Percentiles rank a stretch among this genome's conserved stretches.
These are phyloP conservation scores for Claviceps sp. DNA, from an alignment of 2,329 filamentous ascomycete species.

Conservation along the genomic window DNA sequence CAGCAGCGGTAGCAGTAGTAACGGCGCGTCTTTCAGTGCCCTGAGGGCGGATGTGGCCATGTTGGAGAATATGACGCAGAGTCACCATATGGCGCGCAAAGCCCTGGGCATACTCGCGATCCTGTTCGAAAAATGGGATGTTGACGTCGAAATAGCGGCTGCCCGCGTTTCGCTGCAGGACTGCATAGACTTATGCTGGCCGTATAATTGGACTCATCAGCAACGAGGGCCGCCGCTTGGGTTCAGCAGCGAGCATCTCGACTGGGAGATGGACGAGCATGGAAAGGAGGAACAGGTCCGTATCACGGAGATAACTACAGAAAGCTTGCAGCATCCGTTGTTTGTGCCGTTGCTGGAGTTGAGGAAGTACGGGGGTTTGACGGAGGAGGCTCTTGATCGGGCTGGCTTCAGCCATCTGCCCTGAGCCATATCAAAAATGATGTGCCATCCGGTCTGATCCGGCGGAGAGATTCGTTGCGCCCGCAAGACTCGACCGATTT, in stretches of 20 bases:
- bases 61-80: conserved; percentile 44
- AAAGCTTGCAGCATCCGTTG: neutral
- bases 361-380: neutral
- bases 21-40: conserved; percentile 17
- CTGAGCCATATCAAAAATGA: too few species aligned
- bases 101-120: conserved; percentile 44
- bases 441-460: too few species aligned
- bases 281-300: neutral
- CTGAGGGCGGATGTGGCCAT: conserved; percentile 41
- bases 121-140: conserved; percentile 42
- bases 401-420: neutral
- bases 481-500: too few species aligned
- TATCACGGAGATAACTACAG: neutral
- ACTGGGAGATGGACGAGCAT: neutral
- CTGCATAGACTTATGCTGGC: conserved; percentile 10
- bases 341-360: neutral
- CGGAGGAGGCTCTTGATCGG: neutral
- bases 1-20: too few species aligned
- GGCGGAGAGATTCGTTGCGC: too few species aligned
- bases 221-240: neutral
- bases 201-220: neutral
- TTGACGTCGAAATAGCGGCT: conserved; percentile 32
- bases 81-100: conserved; percentile 44
- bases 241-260: neutral
- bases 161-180: conserved; percentile 19